Evolutionary conservation across 257 asterid genomes (phyloP).

Genomic region (Scutellaria barbata): DNA sequence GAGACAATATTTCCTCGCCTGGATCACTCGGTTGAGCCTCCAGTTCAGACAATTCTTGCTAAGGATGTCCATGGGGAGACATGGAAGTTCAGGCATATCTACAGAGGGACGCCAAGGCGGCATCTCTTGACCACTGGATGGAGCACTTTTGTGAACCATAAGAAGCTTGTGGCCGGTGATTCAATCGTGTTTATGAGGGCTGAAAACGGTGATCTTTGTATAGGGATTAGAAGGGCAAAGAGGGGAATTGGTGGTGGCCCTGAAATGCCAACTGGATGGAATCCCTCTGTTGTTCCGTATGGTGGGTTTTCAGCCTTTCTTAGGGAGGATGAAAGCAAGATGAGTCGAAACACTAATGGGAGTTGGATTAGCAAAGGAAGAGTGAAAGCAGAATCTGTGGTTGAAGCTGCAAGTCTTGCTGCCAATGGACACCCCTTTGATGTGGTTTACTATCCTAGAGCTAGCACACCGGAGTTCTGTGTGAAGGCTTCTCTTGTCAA

Average conservation of each 20-base stretch:
- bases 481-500: constrained; percentile 77
- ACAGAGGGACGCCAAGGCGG: constrained; percentile 92
- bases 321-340: constrained; percentile 61
- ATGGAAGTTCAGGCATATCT: constrained; percentile 93
- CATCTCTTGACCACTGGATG: constrained; percentile 96
- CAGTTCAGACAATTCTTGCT: constrained; percentile 79
- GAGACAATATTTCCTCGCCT: constrained; percentile 85
- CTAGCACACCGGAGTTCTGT: constrained; percentile 91
- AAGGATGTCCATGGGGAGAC: constrained; percentile 94
- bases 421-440: constrained; percentile 73
- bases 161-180: constrained; percentile 94
- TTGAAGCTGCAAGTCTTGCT: constrained; percentile 79
- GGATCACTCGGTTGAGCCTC: constrained; percentile 82
- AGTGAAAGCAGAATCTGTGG: constrained; percentile 71
- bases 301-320: constrained; percentile 73
- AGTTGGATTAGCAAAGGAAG: constrained; percentile 46
- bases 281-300: constrained; percentile 53
- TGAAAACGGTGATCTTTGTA: constrained; percentile 81
- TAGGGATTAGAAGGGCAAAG: constrained; percentile 85
- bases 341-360: constrained; percentile 44
- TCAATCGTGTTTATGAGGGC: constrained; percentile 87
- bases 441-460: constrained; percentile 89
- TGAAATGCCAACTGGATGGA: constrained; percentile 69
- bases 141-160: constrained; percentile 93
- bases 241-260: constrained; percentile 73